These are phyloP conservation scores for Penicillium occitanis DNA, from an alignment of 2,329 filamentous ascomycete species.

Conservation along the genomic window DNA sequence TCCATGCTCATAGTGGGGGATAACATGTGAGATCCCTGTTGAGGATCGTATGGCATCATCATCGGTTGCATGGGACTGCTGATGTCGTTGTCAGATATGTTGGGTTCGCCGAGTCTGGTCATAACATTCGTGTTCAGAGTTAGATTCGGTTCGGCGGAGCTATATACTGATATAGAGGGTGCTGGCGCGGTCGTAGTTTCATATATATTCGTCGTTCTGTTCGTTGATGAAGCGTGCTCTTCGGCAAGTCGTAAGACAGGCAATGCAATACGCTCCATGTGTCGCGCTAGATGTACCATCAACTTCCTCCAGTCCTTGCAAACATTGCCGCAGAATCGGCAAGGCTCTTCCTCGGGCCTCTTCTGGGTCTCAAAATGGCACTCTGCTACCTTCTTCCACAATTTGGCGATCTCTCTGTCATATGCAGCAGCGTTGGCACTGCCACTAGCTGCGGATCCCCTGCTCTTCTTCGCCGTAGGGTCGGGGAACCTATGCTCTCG, in stretches of 20 bases:
- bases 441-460: conserved; percentile 43
- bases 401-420: conserved; percentile 53
- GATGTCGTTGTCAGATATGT: background rate
- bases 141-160: conserved; percentile 1
- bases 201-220: background rate
- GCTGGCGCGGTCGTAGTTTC: background rate
- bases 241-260: conserved; percentile 64
- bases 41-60: conserved; percentile 6
- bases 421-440: conserved; percentile 20
- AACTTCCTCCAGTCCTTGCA: conserved; percentile 89
- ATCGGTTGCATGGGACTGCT: conserved; percentile 1
- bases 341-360: conserved; percentile 72
- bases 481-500: conserved; percentile 86
- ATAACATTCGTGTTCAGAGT: background rate
- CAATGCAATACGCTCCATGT: conserved; percentile 89
- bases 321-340: conserved; percentile 79
- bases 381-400: conserved; percentile 74
- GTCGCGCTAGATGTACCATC: conserved; percentile 87
- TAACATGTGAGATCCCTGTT: conserved; percentile 1
- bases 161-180: conserved; percentile 13
- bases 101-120: background rate
- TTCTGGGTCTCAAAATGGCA: conserved; percentile 70
- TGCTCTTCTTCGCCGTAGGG: conserved; percentile 72
- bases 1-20: conserved; percentile 5
- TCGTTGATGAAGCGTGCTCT: conserved; percentile 26